Evolutionary conservation across 768 basidiomycete species (phyloP).

Genomic region (Lyophyllum shimeji): DNA sequence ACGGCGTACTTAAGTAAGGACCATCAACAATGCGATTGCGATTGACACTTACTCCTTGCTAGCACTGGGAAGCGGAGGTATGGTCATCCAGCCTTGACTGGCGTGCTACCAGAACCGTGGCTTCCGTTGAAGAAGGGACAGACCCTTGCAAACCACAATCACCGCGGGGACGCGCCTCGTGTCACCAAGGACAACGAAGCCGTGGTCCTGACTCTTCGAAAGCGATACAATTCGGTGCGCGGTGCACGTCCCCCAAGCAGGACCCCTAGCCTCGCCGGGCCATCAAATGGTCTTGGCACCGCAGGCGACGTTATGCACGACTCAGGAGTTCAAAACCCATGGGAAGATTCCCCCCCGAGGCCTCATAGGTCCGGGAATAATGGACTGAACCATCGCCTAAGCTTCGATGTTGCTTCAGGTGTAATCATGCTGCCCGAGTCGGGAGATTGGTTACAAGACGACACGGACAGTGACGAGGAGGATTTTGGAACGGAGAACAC

Average conservation of each 20-base stretch:
- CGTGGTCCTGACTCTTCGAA: constrained; percentile 80
- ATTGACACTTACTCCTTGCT: constrained; percentile 5
- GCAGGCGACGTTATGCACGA: constrained; percentile 21
- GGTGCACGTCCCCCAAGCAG: constrained; percentile 22
- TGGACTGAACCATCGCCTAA: constrained; percentile 59
- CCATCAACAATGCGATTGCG: background rate
- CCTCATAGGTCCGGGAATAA: constrained; percentile 8
- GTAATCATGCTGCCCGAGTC: constrained; percentile 87
- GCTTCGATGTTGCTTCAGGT: constrained; percentile 84
- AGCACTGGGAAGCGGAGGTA: constrained; percentile 95
- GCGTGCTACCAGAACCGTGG: constrained; percentile 92
- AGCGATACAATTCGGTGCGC: constrained; percentile 59
- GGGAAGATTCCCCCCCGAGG: constrained; percentile 52
- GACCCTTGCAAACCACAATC: constrained; percentile 61
- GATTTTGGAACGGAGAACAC: constrained; percentile 39
- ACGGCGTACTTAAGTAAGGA: constrained; percentile 84
- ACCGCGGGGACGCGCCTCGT: constrained; percentile 33
- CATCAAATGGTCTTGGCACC: constrained; percentile 7
- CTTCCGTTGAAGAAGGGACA: constrained; percentile 86
- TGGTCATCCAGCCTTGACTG: constrained; percentile 94
- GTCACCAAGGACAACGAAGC: constrained; percentile 52
- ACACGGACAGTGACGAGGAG: constrained; percentile 46
- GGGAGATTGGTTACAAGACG: constrained; percentile 59
- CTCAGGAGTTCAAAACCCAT: constrained; percentile 48
- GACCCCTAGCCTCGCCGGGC: constrained; percentile 16